phyloP scores from a whole-genome alignment of 2,329 filamentous ascomycete species.

The Xylaria sp. region DNA sequence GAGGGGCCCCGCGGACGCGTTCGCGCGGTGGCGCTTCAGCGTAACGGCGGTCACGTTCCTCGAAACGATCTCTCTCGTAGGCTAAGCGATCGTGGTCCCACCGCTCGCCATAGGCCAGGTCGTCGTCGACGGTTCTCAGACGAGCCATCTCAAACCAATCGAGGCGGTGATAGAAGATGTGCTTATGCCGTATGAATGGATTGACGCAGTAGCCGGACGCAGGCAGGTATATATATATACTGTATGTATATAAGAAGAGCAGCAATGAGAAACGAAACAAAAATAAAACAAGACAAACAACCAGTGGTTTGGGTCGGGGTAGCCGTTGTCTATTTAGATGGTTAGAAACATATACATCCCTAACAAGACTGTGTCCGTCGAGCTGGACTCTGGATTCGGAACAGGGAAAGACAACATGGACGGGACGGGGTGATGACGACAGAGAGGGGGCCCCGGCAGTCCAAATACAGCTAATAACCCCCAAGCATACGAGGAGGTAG shows the following conservation, averaged over 20 bases:
- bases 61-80: slow-evolving; percentile 62
- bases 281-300: not conserved
- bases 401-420: not conserved
- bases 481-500: not conserved
- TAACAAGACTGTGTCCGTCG: not conserved
- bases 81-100: slow-evolving; percentile 68
- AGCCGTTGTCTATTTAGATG: not conserved
- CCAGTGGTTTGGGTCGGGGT: not conserved
- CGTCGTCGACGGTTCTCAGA: slow-evolving; percentile 47
- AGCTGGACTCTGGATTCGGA: not conserved
- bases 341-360: not conserved
- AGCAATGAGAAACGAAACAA: not conserved
- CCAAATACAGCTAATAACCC: not conserved
- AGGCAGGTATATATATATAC: not conserved
- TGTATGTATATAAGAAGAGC: not conserved
- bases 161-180: not conserved
- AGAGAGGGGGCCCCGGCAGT: slow-evolving; percentile 20
- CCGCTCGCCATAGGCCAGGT: slow-evolving; percentile 55
- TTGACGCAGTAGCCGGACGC: not conserved
- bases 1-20: slow-evolving; percentile 49
- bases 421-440: slow-evolving; percentile 33
- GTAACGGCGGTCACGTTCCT: slow-evolving; percentile 64
- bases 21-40: slow-evolving; percentile 48
- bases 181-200: not conserved
- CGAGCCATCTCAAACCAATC: slow-evolving; percentile 24